A percentile compares a stretch with the other conserved stretches of the same genome.
Evolutionary conservation across 345 rosid genomes (phyloP).

Genomic region (Lagerstroemia speciosa): DNA sequence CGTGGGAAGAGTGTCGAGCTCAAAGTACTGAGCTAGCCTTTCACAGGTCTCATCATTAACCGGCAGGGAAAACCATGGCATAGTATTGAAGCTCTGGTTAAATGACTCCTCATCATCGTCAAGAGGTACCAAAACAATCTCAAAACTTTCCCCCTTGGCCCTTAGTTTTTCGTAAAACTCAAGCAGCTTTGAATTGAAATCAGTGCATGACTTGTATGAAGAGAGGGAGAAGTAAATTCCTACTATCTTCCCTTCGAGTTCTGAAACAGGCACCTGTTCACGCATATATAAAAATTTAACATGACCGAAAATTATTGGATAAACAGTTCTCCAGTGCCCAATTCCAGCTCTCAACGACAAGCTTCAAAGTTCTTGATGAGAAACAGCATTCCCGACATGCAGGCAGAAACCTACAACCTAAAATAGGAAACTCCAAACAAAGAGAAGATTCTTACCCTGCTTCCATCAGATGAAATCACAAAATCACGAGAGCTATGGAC

Average conservation of each 20-base stretch:
- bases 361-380: neutral
- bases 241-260: slow-evolving; percentile 31
- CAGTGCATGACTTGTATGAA: slow-evolving; percentile 15
- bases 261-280: slow-evolving; percentile 25
- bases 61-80: slow-evolving; percentile 36
- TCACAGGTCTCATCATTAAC: slow-evolving; percentile 18
- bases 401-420: neutral
- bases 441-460: neutral
- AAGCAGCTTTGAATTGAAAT: slow-evolving; percentile 20
- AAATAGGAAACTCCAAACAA: neutral
- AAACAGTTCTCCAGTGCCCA: neutral
- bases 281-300: neutral
- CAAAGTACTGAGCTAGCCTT: slow-evolving; percentile 24
- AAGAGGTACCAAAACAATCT: slow-evolving; percentile 22
- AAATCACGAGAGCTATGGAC: slow-evolving; percentile 41
- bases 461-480: slow-evolving; percentile 33
- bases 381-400: neutral
- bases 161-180: slow-evolving; percentile 23
- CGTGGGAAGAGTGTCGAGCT: slow-evolving; percentile 24
- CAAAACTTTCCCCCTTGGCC: slow-evolving; percentile 24
- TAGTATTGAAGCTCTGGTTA: slow-evolving; percentile 11
- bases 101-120: slow-evolving; percentile 24
- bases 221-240: slow-evolving; percentile 19
- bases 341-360: neutral
- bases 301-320: neutral